These are phyloP conservation scores for Scytalidium sp. DNA, from an alignment of 2,329 filamentous ascomycete genomes.

Conservation along the genomic window DNA sequence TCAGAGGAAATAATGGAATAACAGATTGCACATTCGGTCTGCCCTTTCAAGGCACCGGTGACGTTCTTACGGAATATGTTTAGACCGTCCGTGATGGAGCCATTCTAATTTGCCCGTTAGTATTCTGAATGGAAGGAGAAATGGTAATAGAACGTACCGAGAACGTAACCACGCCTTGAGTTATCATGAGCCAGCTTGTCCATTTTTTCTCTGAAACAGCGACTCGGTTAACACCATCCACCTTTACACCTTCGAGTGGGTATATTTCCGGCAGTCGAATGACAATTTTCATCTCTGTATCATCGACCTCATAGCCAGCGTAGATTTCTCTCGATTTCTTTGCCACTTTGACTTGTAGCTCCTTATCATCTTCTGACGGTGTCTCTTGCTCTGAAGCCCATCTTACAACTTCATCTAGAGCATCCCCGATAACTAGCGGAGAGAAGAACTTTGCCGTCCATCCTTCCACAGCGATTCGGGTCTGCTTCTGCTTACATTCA, in stretches of 20 bases:
- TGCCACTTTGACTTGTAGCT: conserved; percentile 67
- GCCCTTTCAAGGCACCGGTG: conserved; percentile 82
- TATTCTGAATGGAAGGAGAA: conserved; percentile 1
- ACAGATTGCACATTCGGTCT: conserved; percentile 94
- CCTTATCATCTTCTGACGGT: conserved; percentile 48
- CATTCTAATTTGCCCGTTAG: conserved; percentile 51
- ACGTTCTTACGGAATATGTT: conserved; percentile 85
- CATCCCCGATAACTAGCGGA: conserved; percentile 62
- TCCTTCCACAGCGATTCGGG: conserved; percentile 70
- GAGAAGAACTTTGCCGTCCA: conserved; percentile 90
- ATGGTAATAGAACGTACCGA: conserved; percentile 46
- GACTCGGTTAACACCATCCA: conserved; percentile 76
- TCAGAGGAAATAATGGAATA: conserved; percentile 91
- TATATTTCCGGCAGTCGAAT: conserved; percentile 79
- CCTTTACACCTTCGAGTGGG: conserved; percentile 74
- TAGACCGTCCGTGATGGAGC: conserved; percentile 83
- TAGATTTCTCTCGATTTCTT: conserved; percentile 71
- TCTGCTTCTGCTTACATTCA: conserved; percentile 76
- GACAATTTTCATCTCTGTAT: conserved; percentile 78
- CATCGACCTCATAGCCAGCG: conserved; percentile 84
- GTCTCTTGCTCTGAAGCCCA: conserved; percentile 60
- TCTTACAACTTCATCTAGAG: conserved; percentile 62
- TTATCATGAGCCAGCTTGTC: conserved; percentile 85
- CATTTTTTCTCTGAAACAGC: conserved; percentile 89
- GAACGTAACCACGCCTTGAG: conserved; percentile 90